Base-by-base conservation (phyloP, 352 stramenopile genomes). In the Pythium dissotocum region DNA sequence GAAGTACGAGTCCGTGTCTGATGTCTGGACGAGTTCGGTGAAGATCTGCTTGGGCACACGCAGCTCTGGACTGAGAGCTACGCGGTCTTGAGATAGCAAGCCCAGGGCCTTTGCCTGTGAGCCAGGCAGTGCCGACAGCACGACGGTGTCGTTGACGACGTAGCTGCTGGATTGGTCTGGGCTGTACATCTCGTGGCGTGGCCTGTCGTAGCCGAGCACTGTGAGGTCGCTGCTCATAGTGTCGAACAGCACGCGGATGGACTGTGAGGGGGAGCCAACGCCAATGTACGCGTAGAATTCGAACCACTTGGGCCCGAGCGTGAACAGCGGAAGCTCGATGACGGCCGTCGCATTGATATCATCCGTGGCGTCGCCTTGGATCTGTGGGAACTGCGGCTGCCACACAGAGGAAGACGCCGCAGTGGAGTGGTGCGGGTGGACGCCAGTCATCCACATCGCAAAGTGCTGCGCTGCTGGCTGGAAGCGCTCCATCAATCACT, bases 271-370 rank as follows among this genome's bases (percentile, higher is more conserved):
- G 24, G 55, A 60, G 55, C 63, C 63, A 0, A 69, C 48, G 63
- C 63, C 63, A 33, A 69, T 63, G 55, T 69, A 69, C 55, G 56
- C 55, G 24, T 69, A 69, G 55, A 55, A 69, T 42, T 69, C 55
- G 35, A 63, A 69, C 63, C 55, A 59, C 33, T 56, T 42, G 35
- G 63, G 63, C 5, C 44, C 54, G 28, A 69, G 56, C 44, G 63
- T 69, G 46, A 69, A 69, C 42, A 69, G 55, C 30, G 63, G 63
- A 18, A 69, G 55, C 55, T 69, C 63, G 21, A 63, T 28, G 30
- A 67, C 55, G 14, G 13, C 46, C 1, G 35, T 60, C 16, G 33
- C 0, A 30, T 53, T 66, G 48, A 7, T 10, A 30, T 30, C 28
- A 30, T 30, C 28, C 1, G 1, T 30, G 28, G 28, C 28, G 28